Evolutionary conservation across 1,284 basidiomycete species (phyloP).

Genomic region (Cutaneotrichosporon arboriforme): DNA sequence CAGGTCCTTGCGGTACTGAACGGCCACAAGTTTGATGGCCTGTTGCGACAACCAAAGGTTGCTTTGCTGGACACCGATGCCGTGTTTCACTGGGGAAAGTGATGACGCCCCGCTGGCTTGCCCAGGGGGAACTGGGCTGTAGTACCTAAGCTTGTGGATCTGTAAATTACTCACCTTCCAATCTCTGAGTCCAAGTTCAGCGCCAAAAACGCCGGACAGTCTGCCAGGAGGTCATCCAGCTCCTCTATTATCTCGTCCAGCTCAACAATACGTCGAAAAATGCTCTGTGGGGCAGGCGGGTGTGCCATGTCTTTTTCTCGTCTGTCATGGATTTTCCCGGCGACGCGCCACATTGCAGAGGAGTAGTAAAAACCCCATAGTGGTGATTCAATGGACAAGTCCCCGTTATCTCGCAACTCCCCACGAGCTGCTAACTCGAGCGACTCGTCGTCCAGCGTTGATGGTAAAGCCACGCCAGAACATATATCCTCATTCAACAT

Average conservation of each 20-base stretch:
- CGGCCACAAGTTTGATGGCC: neutral
- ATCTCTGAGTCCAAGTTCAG: neutral
- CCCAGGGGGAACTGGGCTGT: neutral
- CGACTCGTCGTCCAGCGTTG: neutral
- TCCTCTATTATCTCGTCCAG: conserved; percentile 5
- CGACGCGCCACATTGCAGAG: conserved; percentile 2
- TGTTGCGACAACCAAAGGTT: conserved; percentile 1
- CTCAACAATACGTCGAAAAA: neutral
- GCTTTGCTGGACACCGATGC: conserved; percentile 1
- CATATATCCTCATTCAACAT: conserved; percentile 6
- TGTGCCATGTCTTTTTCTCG: neutral
- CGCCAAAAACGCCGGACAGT: neutral
- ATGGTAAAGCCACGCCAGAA: neutral
- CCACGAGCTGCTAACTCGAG: neutral
- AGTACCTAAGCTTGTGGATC: too few relatives aligned
- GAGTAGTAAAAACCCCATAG: conserved; percentile 3
- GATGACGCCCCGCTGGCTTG: neutral
- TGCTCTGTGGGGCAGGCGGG: neutral
- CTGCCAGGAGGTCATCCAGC: conserved; percentile 1
- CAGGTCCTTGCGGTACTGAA: conserved; percentile 1
- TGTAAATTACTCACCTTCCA: neutral
- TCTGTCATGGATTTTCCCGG: neutral
- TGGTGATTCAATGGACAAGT: neutral
- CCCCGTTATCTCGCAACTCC: neutral
- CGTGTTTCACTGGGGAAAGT: neutral